Evolutionary conservation across 225 moss, liverwort and hornwort genomes (phyloP), one percentile per base, ranked within the genome.

Genomic region (Marchantia polymorpha): DNA sequence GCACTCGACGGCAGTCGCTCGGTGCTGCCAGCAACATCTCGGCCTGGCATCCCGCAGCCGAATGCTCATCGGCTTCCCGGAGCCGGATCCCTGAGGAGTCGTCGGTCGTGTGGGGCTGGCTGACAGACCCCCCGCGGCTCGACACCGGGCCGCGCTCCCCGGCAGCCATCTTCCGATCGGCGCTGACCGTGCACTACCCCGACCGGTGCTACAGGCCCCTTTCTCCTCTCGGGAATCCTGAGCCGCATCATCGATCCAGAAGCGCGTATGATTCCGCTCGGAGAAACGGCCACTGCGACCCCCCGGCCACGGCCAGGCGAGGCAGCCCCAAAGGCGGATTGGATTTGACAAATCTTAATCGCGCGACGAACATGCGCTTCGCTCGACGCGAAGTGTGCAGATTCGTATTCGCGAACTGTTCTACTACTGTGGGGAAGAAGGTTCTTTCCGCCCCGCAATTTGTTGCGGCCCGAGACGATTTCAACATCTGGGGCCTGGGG

Each of bases 41-140:
- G 26, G 31, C 76, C 76, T 25, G 50, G 64, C 77, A 77, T 77
- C 50, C 64, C 64, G 77, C 64, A 77, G 25, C 16, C 22, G 31
- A 31, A 55, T 2, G 23, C 20, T 63, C 39, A 9, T 27, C 14
- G 46, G 64, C 30, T 47, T 47, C 11, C n/a, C 73, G 14, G 52
- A 54, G 25, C 54, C 22, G 26, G 23, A 23, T 10, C 15, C 10
- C 0, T 20, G 22, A 61, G 9, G 23, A 61, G 9, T 0, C 58
- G 60, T 29, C 31, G 17, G 60, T 76, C 76, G 31, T 76, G 59
- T 61, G 76, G 22, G 46, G 61, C 20, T 76, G 46, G 61, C 20
- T 76, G 59, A 76, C 8, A 61, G 39, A 11, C 59, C 6, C 19
- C 9, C n/a, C n/a, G n/a, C 12, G 39, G 54, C 8, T 55, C 27